phyloP scores from a whole-genome alignment of 371 early-diverging fungal species.

The Rhizopus sp. region DNA sequence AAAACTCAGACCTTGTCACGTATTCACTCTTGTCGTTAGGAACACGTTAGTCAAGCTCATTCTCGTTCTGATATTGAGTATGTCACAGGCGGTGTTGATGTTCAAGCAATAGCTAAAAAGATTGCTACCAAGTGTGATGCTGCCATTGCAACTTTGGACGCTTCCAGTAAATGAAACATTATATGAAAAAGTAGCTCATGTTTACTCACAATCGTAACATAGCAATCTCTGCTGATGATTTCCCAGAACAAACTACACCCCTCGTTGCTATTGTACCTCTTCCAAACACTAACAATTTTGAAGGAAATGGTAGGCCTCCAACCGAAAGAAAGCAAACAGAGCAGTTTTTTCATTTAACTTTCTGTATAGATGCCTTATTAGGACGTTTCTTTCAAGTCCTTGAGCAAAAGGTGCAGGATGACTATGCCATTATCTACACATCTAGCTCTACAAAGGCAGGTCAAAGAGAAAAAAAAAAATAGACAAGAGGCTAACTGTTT shows the following conservation, averaged over 20 bases:
- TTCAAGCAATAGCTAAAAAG: slow-evolving; percentile 29
- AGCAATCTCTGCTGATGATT: slow-evolving; percentile 29
- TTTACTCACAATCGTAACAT: neutral
- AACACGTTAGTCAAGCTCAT: slow-evolving; percentile 28
- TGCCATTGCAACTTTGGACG: slow-evolving; percentile 32
- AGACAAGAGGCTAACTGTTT: neutral
- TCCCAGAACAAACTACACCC: slow-evolving; percentile 17
- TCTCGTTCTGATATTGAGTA: slow-evolving; percentile 41
- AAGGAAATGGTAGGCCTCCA: slow-evolving; percentile 37
- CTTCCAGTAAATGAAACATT: slow-evolving; percentile 20
- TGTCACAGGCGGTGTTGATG: slow-evolving; percentile 37
- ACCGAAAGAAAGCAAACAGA: neutral
- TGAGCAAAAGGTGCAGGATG: slow-evolving; percentile 28
- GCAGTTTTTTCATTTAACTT: neutral
- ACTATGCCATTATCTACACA: slow-evolving; percentile 51
- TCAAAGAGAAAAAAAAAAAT: neutral
- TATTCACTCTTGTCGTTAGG: slow-evolving; percentile 12
- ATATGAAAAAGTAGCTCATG: neutral
- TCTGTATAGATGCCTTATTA: slow-evolving; percentile 31
- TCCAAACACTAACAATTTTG: slow-evolving; percentile 27
- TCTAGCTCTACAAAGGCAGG: slow-evolving; percentile 45
- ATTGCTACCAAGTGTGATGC: slow-evolving; percentile 38
- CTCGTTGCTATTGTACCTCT: slow-evolving; percentile 35
- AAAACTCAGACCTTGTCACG: neutral
- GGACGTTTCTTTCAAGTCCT: slow-evolving; percentile 31